Percentiles rank a stretch among this genome's conserved stretches.
phyloP scores from a whole-genome alignment of 2,329 filamentous ascomycete species.

The Cladosporium phlei region DNA sequence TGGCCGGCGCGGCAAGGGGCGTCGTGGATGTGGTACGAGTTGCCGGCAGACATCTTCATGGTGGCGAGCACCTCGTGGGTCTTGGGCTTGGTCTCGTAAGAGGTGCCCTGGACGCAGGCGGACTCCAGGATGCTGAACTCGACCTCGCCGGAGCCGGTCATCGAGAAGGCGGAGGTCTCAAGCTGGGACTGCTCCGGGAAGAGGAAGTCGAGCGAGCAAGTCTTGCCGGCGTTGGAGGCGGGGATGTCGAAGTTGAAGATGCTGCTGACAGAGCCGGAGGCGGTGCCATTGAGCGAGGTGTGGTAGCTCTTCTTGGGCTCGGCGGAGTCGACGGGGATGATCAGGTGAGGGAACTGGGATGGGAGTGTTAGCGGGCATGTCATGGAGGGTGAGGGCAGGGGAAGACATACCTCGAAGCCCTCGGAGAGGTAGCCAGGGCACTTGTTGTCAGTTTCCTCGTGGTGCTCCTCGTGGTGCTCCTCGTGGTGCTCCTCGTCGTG shows the following conservation, averaged over 20 bases:
- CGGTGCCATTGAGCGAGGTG: conserved; percentile 35
- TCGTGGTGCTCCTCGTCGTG: background rate
- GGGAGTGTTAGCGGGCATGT: too few species aligned
- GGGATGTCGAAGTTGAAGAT: conserved; percentile 48
- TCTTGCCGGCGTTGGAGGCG: conserved; percentile 34
- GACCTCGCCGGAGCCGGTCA: conserved; percentile 36
- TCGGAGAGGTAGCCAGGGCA: conserved; percentile 30
- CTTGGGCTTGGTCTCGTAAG: conserved; percentile 15
- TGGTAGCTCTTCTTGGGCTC: conserved; percentile 38
- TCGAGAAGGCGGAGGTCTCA: conserved; percentile 31
- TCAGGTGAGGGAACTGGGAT: conserved; percentile 35
- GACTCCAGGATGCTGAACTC: conserved; percentile 25
- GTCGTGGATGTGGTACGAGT: conserved; percentile 49
- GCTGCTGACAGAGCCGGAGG: conserved; percentile 35
- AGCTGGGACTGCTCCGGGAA: conserved; percentile 37
- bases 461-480: background rate
- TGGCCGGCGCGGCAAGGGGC: conserved; percentile 53
- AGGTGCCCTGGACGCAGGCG: conserved; percentile 20
- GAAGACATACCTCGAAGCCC: too few species aligned
- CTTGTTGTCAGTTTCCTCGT: conserved; percentile 8
- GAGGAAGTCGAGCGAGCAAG: conserved; percentile 45
- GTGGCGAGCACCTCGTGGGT: background rate
- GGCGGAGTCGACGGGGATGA: conserved; percentile 33
- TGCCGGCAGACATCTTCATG: conserved; percentile 35
- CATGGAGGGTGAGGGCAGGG: too few species aligned